These are phyloP conservation scores for Trichoderma guizhouense DNA, from an alignment of 2,329 filamentous ascomycete species.

Conservation along the genomic window DNA sequence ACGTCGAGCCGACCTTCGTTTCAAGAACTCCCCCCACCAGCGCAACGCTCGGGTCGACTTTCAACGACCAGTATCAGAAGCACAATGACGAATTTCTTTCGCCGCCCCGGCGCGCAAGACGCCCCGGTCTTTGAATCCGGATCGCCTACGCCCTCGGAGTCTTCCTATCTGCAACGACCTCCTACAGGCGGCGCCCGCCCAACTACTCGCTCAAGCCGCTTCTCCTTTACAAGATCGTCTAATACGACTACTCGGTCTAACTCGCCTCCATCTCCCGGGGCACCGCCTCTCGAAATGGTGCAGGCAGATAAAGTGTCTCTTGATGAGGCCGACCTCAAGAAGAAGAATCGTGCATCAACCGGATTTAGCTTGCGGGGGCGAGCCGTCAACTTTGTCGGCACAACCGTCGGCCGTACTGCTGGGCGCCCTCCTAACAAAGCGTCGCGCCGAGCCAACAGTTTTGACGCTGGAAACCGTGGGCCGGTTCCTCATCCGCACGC, in stretches of 20 bases:
- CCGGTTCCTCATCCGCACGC: conserved; percentile 20
- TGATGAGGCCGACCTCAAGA: conserved; percentile 42
- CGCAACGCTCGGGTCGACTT: conserved; percentile 41
- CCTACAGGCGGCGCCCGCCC: conserved; percentile 31
- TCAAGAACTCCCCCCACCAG: conserved; percentile 25
- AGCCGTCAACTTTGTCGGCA: conserved; percentile 46
- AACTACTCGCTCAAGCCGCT: conserved; percentile 32
- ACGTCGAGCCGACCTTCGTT: conserved; percentile 24
- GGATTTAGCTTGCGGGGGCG: conserved; percentile 48
- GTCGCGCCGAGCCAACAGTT: conserved; percentile 46
- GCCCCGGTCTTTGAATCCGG: conserved; percentile 23
- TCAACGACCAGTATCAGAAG: conserved; percentile 46
- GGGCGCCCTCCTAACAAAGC: conserved; percentile 23
- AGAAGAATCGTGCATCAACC: conserved; percentile 50
- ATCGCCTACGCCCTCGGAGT: conserved; percentile 23
- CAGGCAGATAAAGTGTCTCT: conserved; percentile 25
- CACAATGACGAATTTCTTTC: conserved; percentile 50
- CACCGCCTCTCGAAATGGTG: conserved; percentile 43
- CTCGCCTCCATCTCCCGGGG: conserved; percentile 50
- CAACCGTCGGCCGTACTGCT: conserved; percentile 25
- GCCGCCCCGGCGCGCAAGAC: conserved; percentile 39
- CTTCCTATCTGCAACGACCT: conserved; percentile 25
- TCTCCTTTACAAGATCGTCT: conserved; percentile 47
- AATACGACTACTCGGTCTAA: conserved; percentile 46
- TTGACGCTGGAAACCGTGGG: conserved; percentile 39